Evolutionary conservation across 1,284 basidiomycete genomes (phyloP), one percentile per base, ranked within the genome.

Genomic region (Fistulinella cinereoalba): DNA sequence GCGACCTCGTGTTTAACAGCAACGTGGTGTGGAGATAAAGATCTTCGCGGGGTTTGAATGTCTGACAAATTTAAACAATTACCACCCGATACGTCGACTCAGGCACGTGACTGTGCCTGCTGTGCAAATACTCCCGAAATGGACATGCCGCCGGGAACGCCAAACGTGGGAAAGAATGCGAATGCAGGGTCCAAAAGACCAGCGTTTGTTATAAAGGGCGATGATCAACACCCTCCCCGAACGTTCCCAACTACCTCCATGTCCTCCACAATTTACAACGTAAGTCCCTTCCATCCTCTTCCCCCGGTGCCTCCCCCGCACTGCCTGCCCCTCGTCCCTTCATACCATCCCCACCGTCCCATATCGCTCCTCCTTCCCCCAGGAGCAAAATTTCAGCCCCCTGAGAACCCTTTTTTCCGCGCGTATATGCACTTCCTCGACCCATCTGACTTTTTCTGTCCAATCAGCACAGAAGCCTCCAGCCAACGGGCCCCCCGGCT

Each of bases 381-480:
- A 22, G 13, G 18, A 45, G 45, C 61, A 67, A 67, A 62, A 63
- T 63, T 65, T 63, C 55, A 33, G 41, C 4, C 42, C 42, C 16
- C 13, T 37, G 42, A 46, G 8, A 44, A 25, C 28, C 43, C 21
- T 12, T 34, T 16, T 42, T 50, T 34, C 41, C 24, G 15, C 21
- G 3, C 25, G 25, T 13, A 18, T 27, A 22, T 37, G 8, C 15
- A 3, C 27, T 19, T 6, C 21, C 16, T 32, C 38, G 27, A 45
- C 21, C n/a, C n/a, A 29, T 49, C 63, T 65, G 5, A 66, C 49
- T 1, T 54, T 6, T 29, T 45, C 37, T 29, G 10, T 29, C 50
- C 36, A 40, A 47, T 41, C 68, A 87, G 83, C 84, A 86, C 59
- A 78, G 85, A 59, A 77, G 75, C 52, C 73, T 87, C 18, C 83